Evolutionary conservation across 2,329 filamentous ascomycete genomes (phyloP).

Genomic region (Cercospora canescens): DNA sequence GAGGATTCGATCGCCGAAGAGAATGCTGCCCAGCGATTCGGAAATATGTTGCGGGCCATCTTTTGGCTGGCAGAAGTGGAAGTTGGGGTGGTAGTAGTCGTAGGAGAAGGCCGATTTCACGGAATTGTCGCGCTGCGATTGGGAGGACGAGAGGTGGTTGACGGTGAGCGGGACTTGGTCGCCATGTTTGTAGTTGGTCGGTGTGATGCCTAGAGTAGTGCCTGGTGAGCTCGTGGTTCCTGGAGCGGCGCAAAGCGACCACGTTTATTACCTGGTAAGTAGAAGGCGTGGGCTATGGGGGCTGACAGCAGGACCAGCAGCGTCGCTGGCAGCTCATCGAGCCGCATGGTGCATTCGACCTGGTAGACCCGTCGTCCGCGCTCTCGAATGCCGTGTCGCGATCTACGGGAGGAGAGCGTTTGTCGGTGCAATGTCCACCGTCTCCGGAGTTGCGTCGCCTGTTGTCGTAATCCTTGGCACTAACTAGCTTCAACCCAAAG

Average conservation of each 20-base stretch:
- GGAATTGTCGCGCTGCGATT: conserved; percentile 73
- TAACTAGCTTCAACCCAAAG: not conserved
- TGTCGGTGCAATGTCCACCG: conserved; percentile 3
- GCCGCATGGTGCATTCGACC: conserved; percentile 19
- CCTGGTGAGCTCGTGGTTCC: not conserved
- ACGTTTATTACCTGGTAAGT: conserved; percentile 74
- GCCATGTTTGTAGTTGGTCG: conserved; percentile 81
- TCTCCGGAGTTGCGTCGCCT: not conserved
- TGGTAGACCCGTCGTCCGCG: conserved; percentile 5
- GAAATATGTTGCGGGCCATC: conserved; percentile 76
- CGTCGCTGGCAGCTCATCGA: conserved; percentile 24
- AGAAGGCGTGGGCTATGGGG: conserved; percentile 58
- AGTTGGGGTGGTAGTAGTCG: conserved; percentile 89
- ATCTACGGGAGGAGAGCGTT: not conserved
- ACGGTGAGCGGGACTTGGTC: conserved; percentile 85
- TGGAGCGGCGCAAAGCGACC: not conserved
- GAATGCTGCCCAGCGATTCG: conserved; percentile 90
- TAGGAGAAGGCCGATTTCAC: conserved; percentile 92
- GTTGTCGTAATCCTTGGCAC: conserved; percentile 3
- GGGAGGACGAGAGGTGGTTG: conserved; percentile 86
- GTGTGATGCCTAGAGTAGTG: conserved; percentile 61
- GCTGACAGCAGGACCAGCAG: conserved; percentile 32
- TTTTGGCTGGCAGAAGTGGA: conserved; percentile 83
- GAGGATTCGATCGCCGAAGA: conserved; percentile 96
- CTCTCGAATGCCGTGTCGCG: not conserved